phyloP scores from a whole-genome alignment of 2,329 filamentous ascomycete species.

The Cryphonectria radicalis region DNA sequence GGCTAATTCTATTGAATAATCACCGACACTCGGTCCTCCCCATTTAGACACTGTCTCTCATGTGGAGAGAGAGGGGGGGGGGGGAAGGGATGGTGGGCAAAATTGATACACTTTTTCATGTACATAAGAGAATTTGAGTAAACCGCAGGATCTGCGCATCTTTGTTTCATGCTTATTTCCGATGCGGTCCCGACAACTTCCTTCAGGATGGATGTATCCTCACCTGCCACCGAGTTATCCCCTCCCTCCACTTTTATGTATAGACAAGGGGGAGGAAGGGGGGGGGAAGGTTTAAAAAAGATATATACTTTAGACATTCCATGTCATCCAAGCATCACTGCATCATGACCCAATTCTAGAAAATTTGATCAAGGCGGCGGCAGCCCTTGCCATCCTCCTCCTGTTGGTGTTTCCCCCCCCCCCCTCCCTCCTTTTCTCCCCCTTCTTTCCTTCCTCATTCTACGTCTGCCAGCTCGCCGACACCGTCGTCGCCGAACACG shows the following conservation, averaged over 20 bases:
- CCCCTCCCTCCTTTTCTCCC: too few relatives aligned
- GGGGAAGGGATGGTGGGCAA: background rate
- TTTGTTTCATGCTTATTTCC: background rate
- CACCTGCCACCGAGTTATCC: background rate
- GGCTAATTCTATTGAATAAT: too few relatives aligned
- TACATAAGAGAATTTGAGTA: background rate
- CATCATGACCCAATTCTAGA: too few relatives aligned
- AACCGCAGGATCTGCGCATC: background rate
- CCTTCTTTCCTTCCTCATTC: background rate
- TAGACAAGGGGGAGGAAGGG: background rate
- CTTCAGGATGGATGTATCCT: background rate
- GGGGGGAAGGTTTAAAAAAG: background rate
- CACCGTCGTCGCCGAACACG: conserved; percentile 29
- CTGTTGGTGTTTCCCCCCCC: too few relatives aligned
- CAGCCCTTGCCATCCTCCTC: too few relatives aligned
- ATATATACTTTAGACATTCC: background rate
- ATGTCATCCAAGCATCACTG: too few relatives aligned
- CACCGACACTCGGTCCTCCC: background rate
- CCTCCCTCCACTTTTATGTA: background rate
- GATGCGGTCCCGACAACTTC: background rate
- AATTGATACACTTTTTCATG: background rate
- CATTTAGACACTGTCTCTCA: background rate
- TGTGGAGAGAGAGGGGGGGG: too few relatives aligned
- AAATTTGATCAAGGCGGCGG: too few relatives aligned
- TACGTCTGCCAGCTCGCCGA: conserved; percentile 40